phyloP scores from a whole-genome alignment of 73 alveolate species.

The Paramecium sonneborni region DNA sequence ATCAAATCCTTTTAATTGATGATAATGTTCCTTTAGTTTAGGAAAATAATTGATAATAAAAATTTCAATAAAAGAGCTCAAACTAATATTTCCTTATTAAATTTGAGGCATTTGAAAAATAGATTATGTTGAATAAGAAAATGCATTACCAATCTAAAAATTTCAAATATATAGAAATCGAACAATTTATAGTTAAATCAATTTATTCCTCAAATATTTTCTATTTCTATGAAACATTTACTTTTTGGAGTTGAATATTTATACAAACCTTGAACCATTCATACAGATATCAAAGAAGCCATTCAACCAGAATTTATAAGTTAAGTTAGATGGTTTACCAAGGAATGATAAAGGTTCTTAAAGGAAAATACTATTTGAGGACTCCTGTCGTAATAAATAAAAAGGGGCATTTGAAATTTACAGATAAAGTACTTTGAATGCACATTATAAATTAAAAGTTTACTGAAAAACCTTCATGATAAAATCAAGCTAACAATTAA shows the following conservation, averaged over 20 bases:
- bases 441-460: constrained; percentile 93
- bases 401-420: constrained; percentile 80
- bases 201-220: constrained; percentile 79
- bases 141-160: constrained; percentile 78
- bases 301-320: constrained; percentile 70
- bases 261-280: constrained; percentile 85
- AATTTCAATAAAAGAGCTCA: constrained; percentile 59
- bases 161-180: constrained; percentile 83
- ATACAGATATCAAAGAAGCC: constrained; percentile 96
- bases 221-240: constrained; percentile 73
- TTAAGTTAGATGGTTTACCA: constrained; percentile 76
- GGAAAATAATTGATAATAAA: constrained; percentile 60
- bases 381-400: constrained; percentile 96
- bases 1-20: not conserved
- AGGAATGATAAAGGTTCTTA: constrained; percentile 78
- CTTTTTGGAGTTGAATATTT: constrained; percentile 89
- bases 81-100: not conserved
- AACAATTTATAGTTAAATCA: constrained; percentile 71
- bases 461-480: constrained; percentile 87
- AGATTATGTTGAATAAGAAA: constrained; percentile 76
- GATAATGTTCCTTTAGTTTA: not conserved
- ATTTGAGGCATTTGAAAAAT: constrained; percentile 64
- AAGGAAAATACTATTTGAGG: constrained; percentile 95
- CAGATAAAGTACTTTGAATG: constrained; percentile 95
- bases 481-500: not conserved